These are phyloP conservation scores for Fonsecaea pedrosoi DNA, from an alignment of 2,329 filamentous ascomycete species.

Conservation along the genomic window DNA sequence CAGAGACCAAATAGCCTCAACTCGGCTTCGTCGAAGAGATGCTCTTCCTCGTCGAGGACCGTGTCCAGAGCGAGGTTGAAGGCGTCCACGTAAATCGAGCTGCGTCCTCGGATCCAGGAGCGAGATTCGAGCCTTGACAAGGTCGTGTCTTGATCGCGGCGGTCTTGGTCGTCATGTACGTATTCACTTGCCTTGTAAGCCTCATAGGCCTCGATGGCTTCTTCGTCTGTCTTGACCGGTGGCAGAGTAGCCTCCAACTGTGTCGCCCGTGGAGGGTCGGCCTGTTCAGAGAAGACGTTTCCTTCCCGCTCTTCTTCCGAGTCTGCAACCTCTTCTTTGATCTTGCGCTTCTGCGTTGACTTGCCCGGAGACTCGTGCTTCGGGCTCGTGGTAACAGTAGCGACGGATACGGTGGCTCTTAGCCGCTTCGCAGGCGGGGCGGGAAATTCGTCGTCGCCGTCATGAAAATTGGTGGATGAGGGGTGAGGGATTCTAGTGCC, in stretches of 20 bases:
- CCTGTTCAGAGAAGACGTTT: constrained; percentile 43
- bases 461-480: constrained; percentile 42
- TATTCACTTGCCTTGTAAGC: constrained; percentile 66
- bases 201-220: constrained; percentile 82
- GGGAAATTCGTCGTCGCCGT: constrained; percentile 42
- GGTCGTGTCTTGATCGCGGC: constrained; percentile 47
- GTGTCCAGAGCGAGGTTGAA: constrained; percentile 93
- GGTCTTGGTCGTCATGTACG: constrained; percentile 19
- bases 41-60: constrained; percentile 84
- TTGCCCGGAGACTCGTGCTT: constrained; percentile 33
- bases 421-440: constrained; percentile 41
- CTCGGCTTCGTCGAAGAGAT: constrained; percentile 84
- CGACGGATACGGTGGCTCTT: constrained; percentile 30
- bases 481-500: constrained; percentile 42
- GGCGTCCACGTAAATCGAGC: constrained; percentile 94
- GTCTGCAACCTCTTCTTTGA: constrained; percentile 48
- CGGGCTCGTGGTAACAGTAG: constrained; percentile 17
- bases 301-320: constrained; percentile 47
- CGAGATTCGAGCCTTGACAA: constrained; percentile 62
- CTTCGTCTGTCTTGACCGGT: constrained; percentile 67
- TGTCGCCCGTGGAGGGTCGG: constrained; percentile 58
- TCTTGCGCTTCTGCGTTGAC: constrained; percentile 17
- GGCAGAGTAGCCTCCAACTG: constrained; percentile 76
- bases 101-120: constrained; percentile 76
- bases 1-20: constrained; percentile 77